Evolutionary conservation across 768 basidiomycete species (phyloP).

Genomic region (Crucibulum laeve): DNA sequence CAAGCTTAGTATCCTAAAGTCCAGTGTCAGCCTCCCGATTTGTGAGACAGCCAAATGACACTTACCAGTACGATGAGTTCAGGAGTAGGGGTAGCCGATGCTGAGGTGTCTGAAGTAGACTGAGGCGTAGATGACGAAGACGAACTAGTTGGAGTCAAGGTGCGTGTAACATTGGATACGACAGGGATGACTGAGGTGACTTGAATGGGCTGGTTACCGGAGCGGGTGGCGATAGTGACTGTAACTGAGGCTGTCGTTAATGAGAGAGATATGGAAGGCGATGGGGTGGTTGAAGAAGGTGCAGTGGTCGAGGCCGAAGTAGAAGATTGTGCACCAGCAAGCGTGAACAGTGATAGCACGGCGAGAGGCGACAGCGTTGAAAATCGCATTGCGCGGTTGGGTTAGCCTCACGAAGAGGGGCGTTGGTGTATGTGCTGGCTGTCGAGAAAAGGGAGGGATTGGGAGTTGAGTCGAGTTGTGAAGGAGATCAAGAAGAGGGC

Average conservation of each 20-base stretch:
- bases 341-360: background rate
- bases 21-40: conserved; percentile 13
- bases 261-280: conserved; percentile 45
- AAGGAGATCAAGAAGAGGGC: background rate
- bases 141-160: conserved; percentile 41
- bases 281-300: conserved; percentile 18
- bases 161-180: conserved; percentile 57
- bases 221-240: conserved; percentile 43
- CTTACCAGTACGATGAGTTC: conserved; percentile 37
- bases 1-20: conserved; percentile 58
- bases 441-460: background rate
- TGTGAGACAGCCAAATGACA: background rate
- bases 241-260: conserved; percentile 44
- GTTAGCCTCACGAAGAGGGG: background rate
- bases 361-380: background rate
- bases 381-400: background rate
- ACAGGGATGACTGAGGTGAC: conserved; percentile 56
- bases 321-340: conserved; percentile 13
- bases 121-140: conserved; percentile 33
- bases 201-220: conserved; percentile 43
- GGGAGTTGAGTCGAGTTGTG: background rate
- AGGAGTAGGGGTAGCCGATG: conserved; percentile 42
- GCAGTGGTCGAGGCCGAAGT: conserved; percentile 12
- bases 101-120: conserved; percentile 32
- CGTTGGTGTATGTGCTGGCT: no score